Evolutionary conservation across 129 eudicot species (phyloP).

Genomic region (Silybum marianum): DNA sequence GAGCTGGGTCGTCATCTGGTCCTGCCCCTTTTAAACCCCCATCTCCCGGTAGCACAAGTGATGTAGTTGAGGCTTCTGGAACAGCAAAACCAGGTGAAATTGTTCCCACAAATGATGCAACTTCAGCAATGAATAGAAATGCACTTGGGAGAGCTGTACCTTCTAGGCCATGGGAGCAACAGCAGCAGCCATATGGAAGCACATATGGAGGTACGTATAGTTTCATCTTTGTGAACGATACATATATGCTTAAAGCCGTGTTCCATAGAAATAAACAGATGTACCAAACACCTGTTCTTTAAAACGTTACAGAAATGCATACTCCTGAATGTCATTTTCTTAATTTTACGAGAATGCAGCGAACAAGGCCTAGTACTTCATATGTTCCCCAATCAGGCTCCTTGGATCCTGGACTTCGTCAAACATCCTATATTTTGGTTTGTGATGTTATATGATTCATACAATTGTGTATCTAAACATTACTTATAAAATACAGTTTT

Average conservation of each 20-base stretch:
- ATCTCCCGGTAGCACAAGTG: conserved; percentile 89
- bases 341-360: background rate
- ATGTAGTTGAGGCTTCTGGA: conserved; percentile 94
- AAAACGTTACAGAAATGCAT: background rate
- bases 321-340: background rate
- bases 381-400: background rate
- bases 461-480: background rate
- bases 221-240: background rate
- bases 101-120: conserved; percentile 62
- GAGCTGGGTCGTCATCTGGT: conserved; percentile 84
- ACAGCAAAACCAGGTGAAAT: conserved; percentile 95
- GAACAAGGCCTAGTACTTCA: background rate
- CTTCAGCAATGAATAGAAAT: conserved; percentile 49
- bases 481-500: background rate
- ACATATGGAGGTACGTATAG: conserved; percentile 61
- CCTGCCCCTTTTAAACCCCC: conserved; percentile 92
- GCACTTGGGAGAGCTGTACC: conserved; percentile 90
- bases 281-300: background rate
- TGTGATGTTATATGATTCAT: background rate
- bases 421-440: background rate
- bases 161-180: conserved; percentile 94
- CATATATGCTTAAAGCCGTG: background rate
- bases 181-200: conserved; percentile 52
- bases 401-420: background rate
- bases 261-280: background rate